Base-by-base conservation (phyloP, 805 yeast genomes). In the Candida germanica region DNA sequence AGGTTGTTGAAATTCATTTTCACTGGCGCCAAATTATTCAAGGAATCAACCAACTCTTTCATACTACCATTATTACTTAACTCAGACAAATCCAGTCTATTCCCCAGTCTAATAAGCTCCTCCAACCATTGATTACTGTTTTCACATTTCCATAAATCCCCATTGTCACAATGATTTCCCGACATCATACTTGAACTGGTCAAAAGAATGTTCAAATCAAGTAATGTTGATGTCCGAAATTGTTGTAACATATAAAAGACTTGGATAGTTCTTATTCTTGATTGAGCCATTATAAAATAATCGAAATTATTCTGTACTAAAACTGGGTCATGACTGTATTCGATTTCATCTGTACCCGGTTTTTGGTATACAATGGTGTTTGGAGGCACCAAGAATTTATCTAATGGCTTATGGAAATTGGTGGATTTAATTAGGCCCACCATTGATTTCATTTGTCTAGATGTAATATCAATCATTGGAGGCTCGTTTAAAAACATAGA, bases 111-210 rank as follows among this genome's bases (percentile, higher is more conserved):
- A n/a, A 24, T 21, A 15, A 43, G 25, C 18, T 38, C 43, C 3
- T 22, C 29, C 27, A 64, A 52, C 91, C 91, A 84, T 36, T 73
- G 75, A 2, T 46, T 36, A 4, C 73, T 54, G 34, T 68, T 60
- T 16, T 63, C 68, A 38, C 80, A 70, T 29, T 66, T 64, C 83
- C 88, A 84, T 36, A 83, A 58, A 9, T 61, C 66, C 51, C 81
- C 87, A 45, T 71, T 57, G 16, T 61, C 60, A 53, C 87, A 80
- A 24, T 80, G 83, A 8, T 77, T 70, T 27, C 93, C 93, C 53
- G 83, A 77, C 37, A 69, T 68, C 37, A 83, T 61, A 40, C 73
- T 79, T 33, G 48, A 51, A 4, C 62, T 58, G 20, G 52, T 53
- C 39, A 75, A 50, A 12, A 67, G 66, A 13, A 70, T 56, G 2